Evolutionary conservation across 306 rosid genomes (phyloP).

Genomic region (barrel medic (Medicago truncatula)): MtrunA17r5.0-ANR NC_053043.1:14325001-14325500

Average conservation of each 20-base stretch:
- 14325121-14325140: slow-evolving; percentile 20
- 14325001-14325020: too few relatives aligned
- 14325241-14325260: neutral
- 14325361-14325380: slow-evolving; percentile 91
- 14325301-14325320: slow-evolving; percentile 62
- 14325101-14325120: slow-evolving; percentile 89
- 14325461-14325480: slow-evolving; percentile 84
- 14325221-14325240: neutral
- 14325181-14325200: neutral
- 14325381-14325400: slow-evolving; percentile 85
- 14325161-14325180: too few relatives aligned
- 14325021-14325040: slow-evolving; percentile 59
- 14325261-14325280: slow-evolving; percentile 2
- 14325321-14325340: slow-evolving; percentile 85
- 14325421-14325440: slow-evolving; percentile 95
- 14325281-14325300: slow-evolving; percentile 1
- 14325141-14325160: slow-evolving; percentile 4
- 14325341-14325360: slow-evolving; percentile 93
- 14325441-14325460: slow-evolving; percentile 94
- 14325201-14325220: too few relatives aligned
- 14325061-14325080: slow-evolving; percentile 92
- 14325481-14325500: slow-evolving; percentile 87
- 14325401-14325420: slow-evolving; percentile 85
- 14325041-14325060: slow-evolving; percentile 89
- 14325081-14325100: slow-evolving; percentile 72